Percentiles rank a stretch among this genome's conserved stretches.
phyloP scores from a whole-genome alignment of 75 land plant species.

The Pinus albicaulis region DNA sequence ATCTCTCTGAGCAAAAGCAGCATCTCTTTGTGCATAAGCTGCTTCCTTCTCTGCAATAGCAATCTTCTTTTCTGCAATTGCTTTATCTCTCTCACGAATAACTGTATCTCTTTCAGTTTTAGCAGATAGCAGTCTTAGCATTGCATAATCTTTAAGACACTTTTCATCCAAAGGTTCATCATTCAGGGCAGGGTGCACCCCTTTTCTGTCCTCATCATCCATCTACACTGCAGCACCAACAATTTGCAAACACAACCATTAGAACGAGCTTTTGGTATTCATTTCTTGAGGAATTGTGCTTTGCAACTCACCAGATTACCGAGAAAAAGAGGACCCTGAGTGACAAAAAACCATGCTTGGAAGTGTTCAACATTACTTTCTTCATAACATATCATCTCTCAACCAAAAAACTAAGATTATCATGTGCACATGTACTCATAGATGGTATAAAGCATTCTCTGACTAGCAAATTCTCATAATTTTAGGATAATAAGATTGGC shows the following conservation, averaged over 20 bases:
- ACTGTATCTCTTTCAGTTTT: conserved; percentile 41
- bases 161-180: conserved; percentile 11
- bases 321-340: background rate
- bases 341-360: background rate
- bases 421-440: background rate
- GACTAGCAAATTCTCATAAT: background rate
- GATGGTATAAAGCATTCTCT: background rate
- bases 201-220: conserved; percentile 20
- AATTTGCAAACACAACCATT: background rate
- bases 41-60: conserved; percentile 35
- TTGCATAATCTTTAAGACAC: conserved; percentile 16
- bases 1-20: conserved; percentile 39
- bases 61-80: conserved; percentile 28
- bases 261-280: background rate
- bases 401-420: background rate
- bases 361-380: background rate
- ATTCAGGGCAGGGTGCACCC: conserved; percentile 3
- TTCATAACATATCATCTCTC: background rate
- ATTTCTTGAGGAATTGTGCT: background rate
- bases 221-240: conserved; percentile 11
- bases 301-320: background rate
- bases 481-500: conserved; percentile 1
- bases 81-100: conserved; percentile 30
- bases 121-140: conserved; percentile 17
- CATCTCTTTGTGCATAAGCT: conserved; percentile 32